Conservation (phyloP, 495 filamentous ascomycete genomes). For the Margaritispora aquatica region DNA sequence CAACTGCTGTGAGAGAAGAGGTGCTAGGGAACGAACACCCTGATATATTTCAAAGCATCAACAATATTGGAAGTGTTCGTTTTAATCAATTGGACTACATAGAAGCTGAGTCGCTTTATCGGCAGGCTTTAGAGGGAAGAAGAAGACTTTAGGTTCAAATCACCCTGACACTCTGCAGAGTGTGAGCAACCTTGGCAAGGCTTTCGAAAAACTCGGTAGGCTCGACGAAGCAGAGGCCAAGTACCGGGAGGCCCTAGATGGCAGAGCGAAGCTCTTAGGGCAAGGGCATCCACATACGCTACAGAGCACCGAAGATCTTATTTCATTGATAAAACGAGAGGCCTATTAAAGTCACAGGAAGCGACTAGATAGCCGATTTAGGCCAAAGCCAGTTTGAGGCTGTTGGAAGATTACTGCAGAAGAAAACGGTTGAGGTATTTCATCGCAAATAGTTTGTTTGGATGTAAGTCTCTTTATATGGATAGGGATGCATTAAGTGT, state of each 20-base stretch:
- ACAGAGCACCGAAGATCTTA: no score
- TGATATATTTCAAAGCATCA: background rate
- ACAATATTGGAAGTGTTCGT: background rate
- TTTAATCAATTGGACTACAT: constrained; percentile 3
- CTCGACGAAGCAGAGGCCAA: constrained; percentile 17
- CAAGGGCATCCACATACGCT: background rate
- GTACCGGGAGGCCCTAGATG: constrained; percentile 13
- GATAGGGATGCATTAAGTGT: no score
- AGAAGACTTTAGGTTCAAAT: constrained; percentile 4
- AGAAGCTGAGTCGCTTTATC: constrained; percentile 4
- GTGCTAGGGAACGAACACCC: constrained; percentile 6
- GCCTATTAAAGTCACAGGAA: no score
- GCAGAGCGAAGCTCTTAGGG: background rate
- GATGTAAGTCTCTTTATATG: no score
- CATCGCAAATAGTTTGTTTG: no score
- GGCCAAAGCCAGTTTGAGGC: no score
- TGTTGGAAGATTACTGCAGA: no score
- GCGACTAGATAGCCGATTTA: no score
- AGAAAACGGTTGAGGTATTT: no score
- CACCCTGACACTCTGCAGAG: constrained; percentile 1
- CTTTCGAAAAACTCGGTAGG: constrained; percentile 14
- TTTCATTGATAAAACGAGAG: no score
- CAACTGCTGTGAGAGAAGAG: no score
- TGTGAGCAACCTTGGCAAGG: background rate
- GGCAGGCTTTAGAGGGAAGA: background rate